A percentile compares a stretch with the other conserved stretches of the same genome.
phyloP scores from a whole-genome alignment of 129 eudicot genomes.

The Chrysanthemum seticuspe region DNA sequence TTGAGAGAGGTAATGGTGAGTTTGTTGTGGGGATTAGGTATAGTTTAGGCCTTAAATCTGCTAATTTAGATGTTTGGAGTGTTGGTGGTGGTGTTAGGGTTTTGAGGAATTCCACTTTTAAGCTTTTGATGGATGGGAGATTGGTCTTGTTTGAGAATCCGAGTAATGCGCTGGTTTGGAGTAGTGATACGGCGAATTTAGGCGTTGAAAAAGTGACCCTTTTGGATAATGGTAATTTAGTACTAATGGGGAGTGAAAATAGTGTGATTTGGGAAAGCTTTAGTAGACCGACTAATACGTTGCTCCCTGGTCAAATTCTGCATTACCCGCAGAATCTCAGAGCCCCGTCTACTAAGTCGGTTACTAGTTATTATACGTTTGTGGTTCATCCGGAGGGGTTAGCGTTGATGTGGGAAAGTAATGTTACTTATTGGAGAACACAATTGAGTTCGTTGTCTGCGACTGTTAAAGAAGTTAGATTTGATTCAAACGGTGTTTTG shows the following conservation, averaged over 20 bases:
- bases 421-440: conserved; percentile 74
- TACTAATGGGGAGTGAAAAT: conserved; percentile 42
- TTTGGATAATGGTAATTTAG: conserved; percentile 61
- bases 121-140: conserved; percentile 58
- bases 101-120: conserved; percentile 55
- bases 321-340: conserved; percentile 60
- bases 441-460: conserved; percentile 29
- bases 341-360: conserved; percentile 51
- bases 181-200: conserved; percentile 60
- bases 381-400: conserved; percentile 51
- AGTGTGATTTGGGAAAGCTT: conserved; percentile 66
- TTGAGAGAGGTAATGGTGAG: conserved; percentile 46
- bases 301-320: conserved; percentile 64
- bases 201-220: conserved; percentile 64
- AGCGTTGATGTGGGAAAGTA: conserved; percentile 66
- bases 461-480: conserved; percentile 55
- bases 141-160: conserved; percentile 48
- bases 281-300: conserved; percentile 58
- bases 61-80: conserved; percentile 67
- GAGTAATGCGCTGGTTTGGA: conserved; percentile 55
- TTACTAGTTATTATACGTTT: conserved; percentile 61
- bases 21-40: conserved; percentile 61
- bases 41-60: conserved; percentile 44
- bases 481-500: conserved; percentile 49
- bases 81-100: conserved; percentile 76